Evolutionary conservation across 169 alveolate species (phyloP), one percentile per base, ranked within the genome.

Genomic region (Cytauxzoon felis): DNA sequence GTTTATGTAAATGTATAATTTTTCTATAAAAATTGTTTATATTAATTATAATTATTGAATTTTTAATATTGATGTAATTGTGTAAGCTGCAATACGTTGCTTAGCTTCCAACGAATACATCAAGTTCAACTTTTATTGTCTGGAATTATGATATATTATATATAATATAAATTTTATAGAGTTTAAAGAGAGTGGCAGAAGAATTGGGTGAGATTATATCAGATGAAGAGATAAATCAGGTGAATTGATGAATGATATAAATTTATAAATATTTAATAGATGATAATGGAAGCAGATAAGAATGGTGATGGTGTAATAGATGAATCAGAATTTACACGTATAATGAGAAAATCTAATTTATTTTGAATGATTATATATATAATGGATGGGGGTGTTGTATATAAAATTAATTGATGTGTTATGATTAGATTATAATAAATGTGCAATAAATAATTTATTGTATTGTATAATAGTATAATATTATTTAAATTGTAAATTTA

Each of bases 281-380:
- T 97, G 99, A 95, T 97, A 41, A 97, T 94, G 65, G 99, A 96
- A 87, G 99, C 99, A 9, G 99, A 97, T 66, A 87, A 98, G 53
- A 98, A 96, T 71, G 98, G 98, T 49, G 99, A 95, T 75, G 98
- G 99, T 7, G 98, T 93, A 61, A 91, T 96, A 45, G 92, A 91
- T 76, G 98, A 95, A 65, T 98, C 95, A 58, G 99, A 97, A 71
- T 97, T 97, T 82, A 85, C 94, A 54, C 94, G 97, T 65, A 95
- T 97, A 45, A 97, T 97, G 99, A 95, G 93, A 79, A 96, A 97
- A 87, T 95, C 99, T 33, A 95, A 93, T 67, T 80, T 97, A 58
- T 95, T 95, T 71, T 94, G 72, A 80, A 27, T 34, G 47, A 68
- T 19, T 38, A 43, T 13, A 40, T 49, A 29, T 52, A 33, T n/a